A percentile compares a stretch with the other conserved stretches of the same genome.
Evolutionary conservation across 441 rosid species (phyloP).

Genomic region (Populus hybrid): DNA sequence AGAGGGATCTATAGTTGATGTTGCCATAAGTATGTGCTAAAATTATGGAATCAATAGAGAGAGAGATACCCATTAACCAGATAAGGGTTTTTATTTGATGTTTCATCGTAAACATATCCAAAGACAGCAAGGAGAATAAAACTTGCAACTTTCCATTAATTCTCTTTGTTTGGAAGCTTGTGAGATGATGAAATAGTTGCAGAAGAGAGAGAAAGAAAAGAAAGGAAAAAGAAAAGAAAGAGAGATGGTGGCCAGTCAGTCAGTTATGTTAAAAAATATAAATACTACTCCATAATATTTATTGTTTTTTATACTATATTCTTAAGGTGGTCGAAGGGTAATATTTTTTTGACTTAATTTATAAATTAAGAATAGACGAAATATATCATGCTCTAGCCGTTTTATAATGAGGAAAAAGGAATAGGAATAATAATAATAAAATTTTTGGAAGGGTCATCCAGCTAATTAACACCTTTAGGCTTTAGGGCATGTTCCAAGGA

Average conservation of each 20-base stretch:
- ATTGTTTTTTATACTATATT: constrained; percentile 5
- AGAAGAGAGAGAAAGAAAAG: constrained; percentile 28
- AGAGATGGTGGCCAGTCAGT: constrained; percentile 57
- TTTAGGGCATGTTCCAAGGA: constrained; percentile 50
- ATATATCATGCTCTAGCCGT: constrained; percentile 19
- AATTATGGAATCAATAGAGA: too few species aligned
- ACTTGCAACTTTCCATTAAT: constrained; percentile 74
- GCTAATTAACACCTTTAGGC: constrained; percentile 56
- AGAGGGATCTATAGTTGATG: too few species aligned
- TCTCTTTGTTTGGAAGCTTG: constrained; percentile 88
- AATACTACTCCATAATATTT: constrained; percentile 10
- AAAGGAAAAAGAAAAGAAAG: constrained; percentile 19
- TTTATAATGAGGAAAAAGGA: not conserved
- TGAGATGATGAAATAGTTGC: constrained; percentile 53
- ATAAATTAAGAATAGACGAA: constrained; percentile 33
- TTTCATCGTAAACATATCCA: constrained; percentile 32
- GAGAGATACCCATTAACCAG: too few species aligned
- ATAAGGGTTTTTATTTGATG: too few species aligned
- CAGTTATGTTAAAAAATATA: constrained; percentile 35
- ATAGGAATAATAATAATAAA: not conserved
- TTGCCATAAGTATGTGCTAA: too few species aligned
- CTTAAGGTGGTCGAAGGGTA: constrained; percentile 20
- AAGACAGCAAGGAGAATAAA: constrained; percentile 45
- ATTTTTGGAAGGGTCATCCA: constrained; percentile 28
- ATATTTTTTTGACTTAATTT: constrained; percentile 35